Evolutionary conservation across 192 early-diverging fungal species (phyloP).

Genomic region (Podila clonocystis): DNA sequence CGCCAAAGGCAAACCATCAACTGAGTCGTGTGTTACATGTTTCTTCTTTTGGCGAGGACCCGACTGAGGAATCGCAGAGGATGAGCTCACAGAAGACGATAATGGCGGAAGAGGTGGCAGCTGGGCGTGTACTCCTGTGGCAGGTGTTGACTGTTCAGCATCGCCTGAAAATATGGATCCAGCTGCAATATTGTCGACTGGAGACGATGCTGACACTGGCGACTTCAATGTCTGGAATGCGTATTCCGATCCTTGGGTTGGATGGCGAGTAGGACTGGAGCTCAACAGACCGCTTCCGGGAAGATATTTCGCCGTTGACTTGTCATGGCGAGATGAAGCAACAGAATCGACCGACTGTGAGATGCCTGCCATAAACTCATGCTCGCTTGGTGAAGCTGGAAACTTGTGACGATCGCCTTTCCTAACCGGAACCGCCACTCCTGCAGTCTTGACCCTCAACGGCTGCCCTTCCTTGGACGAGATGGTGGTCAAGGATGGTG

Average conservation of each 20-base stretch:
- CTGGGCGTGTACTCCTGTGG: too few species aligned
- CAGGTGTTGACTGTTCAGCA: too few species aligned
- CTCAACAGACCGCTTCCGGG: slow-evolving; percentile 8
- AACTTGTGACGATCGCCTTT: slow-evolving; percentile 18
- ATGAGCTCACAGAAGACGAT: too few species aligned
- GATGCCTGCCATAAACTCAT: slow-evolving; percentile 17
- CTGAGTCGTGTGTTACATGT: too few species aligned
- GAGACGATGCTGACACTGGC: not conserved
- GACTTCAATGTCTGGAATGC: slow-evolving; percentile 30
- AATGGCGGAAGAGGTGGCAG: too few species aligned
- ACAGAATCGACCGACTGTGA: slow-evolving; percentile 28
- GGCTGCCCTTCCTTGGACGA: not conserved
- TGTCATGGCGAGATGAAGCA: slow-evolving; percentile 9
- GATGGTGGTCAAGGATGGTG: not conserved
- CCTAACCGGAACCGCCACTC: slow-evolving; percentile 12
- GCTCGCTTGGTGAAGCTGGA: slow-evolving; percentile 21
- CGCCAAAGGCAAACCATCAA: too few species aligned
- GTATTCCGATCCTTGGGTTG: slow-evolving; percentile 22
- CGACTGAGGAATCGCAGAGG: too few species aligned
- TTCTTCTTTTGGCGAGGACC: too few species aligned
- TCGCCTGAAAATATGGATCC: too few species aligned
- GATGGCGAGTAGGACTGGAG: slow-evolving; percentile 14
- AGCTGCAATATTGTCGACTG: too few species aligned
- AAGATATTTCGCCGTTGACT: slow-evolving; percentile 1
- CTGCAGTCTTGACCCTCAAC: slow-evolving; percentile 12